These are phyloP conservation scores for Claviceps purpurea DNA, from an alignment of 2,329 filamentous ascomycete genomes.

Conservation along the genomic window DNA sequence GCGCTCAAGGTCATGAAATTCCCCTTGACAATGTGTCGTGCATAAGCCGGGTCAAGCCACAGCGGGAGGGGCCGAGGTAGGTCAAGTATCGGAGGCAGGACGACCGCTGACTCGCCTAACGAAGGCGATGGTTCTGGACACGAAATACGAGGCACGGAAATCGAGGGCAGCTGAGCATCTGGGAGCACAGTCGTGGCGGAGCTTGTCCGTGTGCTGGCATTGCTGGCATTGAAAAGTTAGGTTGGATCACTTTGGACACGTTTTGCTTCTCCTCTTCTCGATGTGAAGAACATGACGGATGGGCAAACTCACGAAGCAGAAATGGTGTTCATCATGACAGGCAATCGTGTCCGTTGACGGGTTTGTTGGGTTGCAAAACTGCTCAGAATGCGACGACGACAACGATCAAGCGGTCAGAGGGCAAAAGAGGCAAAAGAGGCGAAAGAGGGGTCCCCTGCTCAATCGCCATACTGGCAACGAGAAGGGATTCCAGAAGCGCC, in stretches of 20 bases:
- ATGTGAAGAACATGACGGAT: background rate
- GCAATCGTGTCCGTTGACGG: background rate
- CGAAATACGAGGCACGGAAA: background rate
- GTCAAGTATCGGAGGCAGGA: background rate
- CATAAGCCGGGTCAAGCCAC: constrained; percentile 62
- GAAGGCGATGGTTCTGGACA: background rate
- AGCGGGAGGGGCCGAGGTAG: constrained; percentile 52
- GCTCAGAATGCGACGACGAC: too few species aligned
- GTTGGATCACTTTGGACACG: too few species aligned
- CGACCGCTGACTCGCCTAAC: background rate
- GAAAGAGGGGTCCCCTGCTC: too few species aligned
- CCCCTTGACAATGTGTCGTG: constrained; percentile 83
- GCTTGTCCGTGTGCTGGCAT: constrained; percentile 1
- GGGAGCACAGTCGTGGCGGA: background rate
- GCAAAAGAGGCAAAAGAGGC: too few species aligned
- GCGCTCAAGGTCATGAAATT: constrained; percentile 95
- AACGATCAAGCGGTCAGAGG: too few species aligned
- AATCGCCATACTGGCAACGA: too few species aligned
- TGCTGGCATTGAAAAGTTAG: background rate
- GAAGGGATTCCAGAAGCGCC: too few species aligned
- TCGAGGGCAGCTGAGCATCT: background rate
- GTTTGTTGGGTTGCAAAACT: too few species aligned
- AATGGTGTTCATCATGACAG: constrained; percentile 1
- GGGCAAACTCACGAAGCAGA: constrained; percentile 1
- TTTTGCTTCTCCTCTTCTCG: background rate